These are phyloP conservation scores for Clarkia xantiana DNA, from an alignment of 345 rosid genomes.

Conservation along the genomic window DNA sequence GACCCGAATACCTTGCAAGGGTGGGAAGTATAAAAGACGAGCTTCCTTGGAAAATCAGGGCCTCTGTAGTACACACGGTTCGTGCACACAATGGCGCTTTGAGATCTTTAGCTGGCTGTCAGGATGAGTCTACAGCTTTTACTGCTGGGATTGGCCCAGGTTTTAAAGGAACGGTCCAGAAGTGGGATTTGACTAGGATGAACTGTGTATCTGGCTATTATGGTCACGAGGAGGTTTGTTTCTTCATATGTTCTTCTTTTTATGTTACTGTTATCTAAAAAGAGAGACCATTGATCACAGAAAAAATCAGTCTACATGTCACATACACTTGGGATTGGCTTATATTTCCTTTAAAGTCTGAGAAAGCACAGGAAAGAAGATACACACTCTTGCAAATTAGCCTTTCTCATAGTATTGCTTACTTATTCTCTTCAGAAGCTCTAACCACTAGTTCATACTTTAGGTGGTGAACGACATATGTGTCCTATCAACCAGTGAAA, in stretches of 20 bases:
- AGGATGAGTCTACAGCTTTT: constrained; percentile 71
- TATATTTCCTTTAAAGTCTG: too few species aligned
- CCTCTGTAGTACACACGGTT: constrained; percentile 56
- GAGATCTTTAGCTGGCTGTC: constrained; percentile 66
- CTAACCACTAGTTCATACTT: constrained; percentile 19
- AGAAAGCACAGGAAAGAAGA: too few species aligned
- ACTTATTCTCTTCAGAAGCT: background rate
- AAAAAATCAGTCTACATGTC: too few species aligned
- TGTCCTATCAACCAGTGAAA: constrained; percentile 56
- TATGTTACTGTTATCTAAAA: background rate
- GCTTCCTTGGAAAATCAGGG: constrained; percentile 78
- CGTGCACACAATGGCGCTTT: constrained; percentile 80
- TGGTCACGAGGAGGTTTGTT: constrained; percentile 93
- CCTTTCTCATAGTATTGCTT: too few species aligned
- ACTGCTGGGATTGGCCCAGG: constrained; percentile 90
- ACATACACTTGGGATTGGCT: too few species aligned
- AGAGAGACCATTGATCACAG: too few species aligned
- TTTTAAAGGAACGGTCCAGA: constrained; percentile 80
- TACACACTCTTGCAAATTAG: too few species aligned
- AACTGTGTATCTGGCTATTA: constrained; percentile 66
- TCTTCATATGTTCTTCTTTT: constrained; percentile 2
- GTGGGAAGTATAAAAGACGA: constrained; percentile 66
- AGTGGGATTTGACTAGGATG: constrained; percentile 80
- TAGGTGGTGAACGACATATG: constrained; percentile 86
- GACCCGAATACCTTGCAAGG: constrained; percentile 63